Conservation (phyloP, 2,329 filamentous ascomycete species). For the Taxawa tesnikishii region DNA sequence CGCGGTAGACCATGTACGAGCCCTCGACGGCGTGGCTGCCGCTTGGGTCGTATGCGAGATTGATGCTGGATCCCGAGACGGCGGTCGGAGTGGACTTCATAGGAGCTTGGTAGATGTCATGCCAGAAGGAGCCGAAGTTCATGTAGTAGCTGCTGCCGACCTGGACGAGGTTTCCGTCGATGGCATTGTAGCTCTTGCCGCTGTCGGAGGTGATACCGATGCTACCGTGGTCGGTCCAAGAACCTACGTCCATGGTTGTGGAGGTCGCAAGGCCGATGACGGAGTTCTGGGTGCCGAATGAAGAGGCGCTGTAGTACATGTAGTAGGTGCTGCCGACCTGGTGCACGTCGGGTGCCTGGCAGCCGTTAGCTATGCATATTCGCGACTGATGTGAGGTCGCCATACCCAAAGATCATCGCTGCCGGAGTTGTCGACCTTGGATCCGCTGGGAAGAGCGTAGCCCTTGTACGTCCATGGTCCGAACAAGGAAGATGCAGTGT, state of each 20-base stretch:
- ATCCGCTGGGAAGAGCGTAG: constrained; percentile 32
- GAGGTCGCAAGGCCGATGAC: constrained; percentile 48
- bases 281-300: constrained; percentile 48
- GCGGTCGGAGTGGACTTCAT: constrained; percentile 25
- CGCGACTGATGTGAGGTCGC: neutral
- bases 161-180: constrained; percentile 38
- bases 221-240: constrained; percentile 50
- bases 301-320: constrained; percentile 54
- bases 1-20: constrained; percentile 42
- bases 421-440: constrained; percentile 32
- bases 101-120: constrained; percentile 47
- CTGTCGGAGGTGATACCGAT: constrained; percentile 35
- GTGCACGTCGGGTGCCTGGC: constrained; percentile 46
- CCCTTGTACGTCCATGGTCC: constrained; percentile 41
- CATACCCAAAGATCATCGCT: constrained; percentile 35
- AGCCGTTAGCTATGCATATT: neutral
- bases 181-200: constrained; percentile 33
- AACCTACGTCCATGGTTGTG: constrained; percentile 37
- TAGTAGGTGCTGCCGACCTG: constrained; percentile 48
- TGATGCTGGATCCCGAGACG: constrained; percentile 23
- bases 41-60: constrained; percentile 42
- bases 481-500: constrained; percentile 32
- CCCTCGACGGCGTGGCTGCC: constrained; percentile 45
- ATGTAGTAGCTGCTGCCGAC: constrained; percentile 34
- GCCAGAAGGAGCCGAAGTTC: constrained; percentile 60